Conservation (phyloP, 169 alveolate genomes). For the Cryptosporidium meleagridis region DNA sequence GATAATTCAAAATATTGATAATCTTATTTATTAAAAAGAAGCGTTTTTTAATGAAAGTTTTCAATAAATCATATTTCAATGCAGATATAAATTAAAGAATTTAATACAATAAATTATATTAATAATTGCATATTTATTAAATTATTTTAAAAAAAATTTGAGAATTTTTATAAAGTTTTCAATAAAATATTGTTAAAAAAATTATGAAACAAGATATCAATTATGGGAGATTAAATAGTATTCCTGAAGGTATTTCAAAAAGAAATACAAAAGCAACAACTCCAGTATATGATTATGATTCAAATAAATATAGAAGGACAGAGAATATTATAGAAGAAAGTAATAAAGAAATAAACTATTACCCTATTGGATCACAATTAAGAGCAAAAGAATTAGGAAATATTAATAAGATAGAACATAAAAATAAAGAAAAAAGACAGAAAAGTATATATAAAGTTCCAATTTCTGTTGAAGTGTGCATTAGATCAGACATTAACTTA, state of each 20-base stretch:
- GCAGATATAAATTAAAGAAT: neutral
- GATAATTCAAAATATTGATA: no score
- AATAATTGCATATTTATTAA: no score
- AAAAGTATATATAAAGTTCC: constrained; percentile 23
- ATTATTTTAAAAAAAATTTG: no score
- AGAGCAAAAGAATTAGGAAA: neutral
- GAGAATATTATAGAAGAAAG: neutral
- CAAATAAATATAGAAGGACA: neutral
- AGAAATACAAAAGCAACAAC: neutral
- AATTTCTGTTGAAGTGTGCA: constrained; percentile 66
- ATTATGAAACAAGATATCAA: neutral
- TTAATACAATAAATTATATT: no score
- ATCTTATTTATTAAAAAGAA: neutral
- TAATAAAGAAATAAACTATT: neutral
- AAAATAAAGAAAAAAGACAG: neutral
- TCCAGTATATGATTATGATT: constrained; percentile 5
- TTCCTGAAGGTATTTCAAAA: constrained; percentile 12
- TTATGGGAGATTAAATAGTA: neutral
- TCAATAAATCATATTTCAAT: neutral
- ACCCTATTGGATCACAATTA: neutral
- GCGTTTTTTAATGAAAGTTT: neutral
- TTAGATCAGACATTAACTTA: constrained; percentile 32
- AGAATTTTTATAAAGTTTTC: neutral
- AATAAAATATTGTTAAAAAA: neutral
- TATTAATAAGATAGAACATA: neutral